Percentiles rank a stretch among this genome's conserved stretches.
Conservation (phyloP, 805 yeast species). For the Sungouiozyma ichnusensis region DNA sequence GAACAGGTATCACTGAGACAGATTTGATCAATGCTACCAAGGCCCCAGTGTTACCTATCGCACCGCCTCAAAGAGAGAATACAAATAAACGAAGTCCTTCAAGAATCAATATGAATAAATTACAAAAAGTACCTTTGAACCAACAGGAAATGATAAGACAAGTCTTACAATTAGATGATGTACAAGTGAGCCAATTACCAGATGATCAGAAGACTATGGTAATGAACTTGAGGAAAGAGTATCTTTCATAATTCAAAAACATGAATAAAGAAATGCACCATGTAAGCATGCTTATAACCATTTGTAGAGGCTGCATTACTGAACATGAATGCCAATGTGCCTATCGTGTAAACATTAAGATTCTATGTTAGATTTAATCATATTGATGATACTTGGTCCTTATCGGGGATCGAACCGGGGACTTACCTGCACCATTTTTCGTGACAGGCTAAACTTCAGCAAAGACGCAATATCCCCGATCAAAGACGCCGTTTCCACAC, state of each 20-base stretch:
- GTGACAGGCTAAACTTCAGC: too few species aligned
- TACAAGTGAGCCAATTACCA: slow-evolving; percentile 35
- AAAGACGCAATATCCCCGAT: too few species aligned
- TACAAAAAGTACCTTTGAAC: slow-evolving; percentile 41
- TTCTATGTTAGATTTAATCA: too few species aligned
- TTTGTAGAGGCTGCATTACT: neutral
- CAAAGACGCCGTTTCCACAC: neutral
- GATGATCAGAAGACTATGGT: slow-evolving; percentile 43
- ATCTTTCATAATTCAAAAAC: slow-evolving; percentile 29
- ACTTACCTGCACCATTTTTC: neutral
- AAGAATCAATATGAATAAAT: slow-evolving; percentile 36
- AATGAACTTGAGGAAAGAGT: slow-evolving; percentile 43
- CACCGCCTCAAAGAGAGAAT: slow-evolving; percentile 6
- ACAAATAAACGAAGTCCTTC: slow-evolving; percentile 32
- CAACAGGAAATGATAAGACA: slow-evolving; percentile 48
- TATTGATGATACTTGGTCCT: too few species aligned
- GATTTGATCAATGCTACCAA: neutral
- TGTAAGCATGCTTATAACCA: neutral
- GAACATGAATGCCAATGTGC: neutral
- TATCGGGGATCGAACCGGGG: neutral
- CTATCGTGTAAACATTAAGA: too few species aligned
- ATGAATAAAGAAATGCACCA: too few species aligned
- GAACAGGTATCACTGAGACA: slow-evolving; percentile 4
- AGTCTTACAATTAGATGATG: slow-evolving; percentile 36
- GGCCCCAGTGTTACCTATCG: slow-evolving; percentile 5